Percentiles rank a stretch among this genome's conserved stretches.
phyloP scores from a whole-genome alignment of 2,329 filamentous ascomycete species.

The Annulohypoxylon truncatum region DNA sequence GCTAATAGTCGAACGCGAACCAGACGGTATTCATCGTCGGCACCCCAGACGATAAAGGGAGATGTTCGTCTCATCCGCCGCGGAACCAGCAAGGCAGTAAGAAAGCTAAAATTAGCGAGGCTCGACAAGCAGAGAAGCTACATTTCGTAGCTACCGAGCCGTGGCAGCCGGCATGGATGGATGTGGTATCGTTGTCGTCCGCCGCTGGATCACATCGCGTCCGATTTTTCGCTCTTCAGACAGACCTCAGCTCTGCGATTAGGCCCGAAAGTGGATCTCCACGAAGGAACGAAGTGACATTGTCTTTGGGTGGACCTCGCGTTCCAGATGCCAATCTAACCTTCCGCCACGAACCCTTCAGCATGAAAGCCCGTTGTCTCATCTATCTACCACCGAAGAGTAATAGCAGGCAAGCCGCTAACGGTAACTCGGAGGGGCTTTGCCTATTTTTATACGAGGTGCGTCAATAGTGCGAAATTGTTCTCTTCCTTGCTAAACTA shows the following conservation, averaged over 20 bases:
- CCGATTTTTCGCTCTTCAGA: conserved; percentile 60
- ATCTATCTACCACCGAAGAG: conserved; percentile 53
- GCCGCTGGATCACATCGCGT: conserved; percentile 53
- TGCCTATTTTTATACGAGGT: conserved; percentile 68
- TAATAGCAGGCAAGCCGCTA: conserved; percentile 44
- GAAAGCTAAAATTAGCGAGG: conserved; percentile 46
- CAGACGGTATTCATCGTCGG: conserved; percentile 69
- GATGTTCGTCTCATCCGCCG: conserved; percentile 67
- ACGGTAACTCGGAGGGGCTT: conserved; percentile 54
- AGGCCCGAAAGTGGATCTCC: conserved; percentile 37
- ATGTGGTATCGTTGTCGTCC: conserved; percentile 57
- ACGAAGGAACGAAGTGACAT: conserved; percentile 45
- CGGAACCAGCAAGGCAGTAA: conserved; percentile 58
- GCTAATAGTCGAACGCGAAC: conserved; percentile 10
- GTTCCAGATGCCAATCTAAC: conserved; percentile 54
- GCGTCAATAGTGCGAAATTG: background rate
- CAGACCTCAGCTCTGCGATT: conserved; percentile 53
- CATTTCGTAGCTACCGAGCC: conserved; percentile 55
- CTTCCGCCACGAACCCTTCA: conserved; percentile 53
- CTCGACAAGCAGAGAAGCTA: conserved; percentile 34
- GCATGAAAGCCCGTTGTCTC: conserved; percentile 58
- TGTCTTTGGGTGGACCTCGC: conserved; percentile 56
- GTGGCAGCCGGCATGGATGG: conserved; percentile 63
- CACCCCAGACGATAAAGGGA: conserved; percentile 64
- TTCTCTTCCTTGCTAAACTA: conserved; percentile 23